These are phyloP conservation scores for Kodamaea sp. DNA, from an alignment of 1,139 yeast genomes.

Conservation along the genomic window DNA sequence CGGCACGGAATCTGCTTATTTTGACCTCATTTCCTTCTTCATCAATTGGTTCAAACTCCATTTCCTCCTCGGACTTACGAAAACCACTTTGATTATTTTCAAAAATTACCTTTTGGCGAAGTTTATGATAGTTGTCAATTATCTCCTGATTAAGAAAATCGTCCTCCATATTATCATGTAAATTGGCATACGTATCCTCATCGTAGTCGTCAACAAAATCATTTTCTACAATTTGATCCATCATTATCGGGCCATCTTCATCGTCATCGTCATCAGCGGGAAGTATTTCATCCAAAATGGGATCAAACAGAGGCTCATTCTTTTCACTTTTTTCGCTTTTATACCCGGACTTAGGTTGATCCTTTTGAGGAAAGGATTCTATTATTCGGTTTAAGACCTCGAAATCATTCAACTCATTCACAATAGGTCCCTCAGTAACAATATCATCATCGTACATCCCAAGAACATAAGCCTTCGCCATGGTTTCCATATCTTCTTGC, in stretches of 20 bases:
- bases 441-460: conserved; percentile 63
- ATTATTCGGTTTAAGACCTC: conserved; percentile 48
- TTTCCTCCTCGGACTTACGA: conserved; percentile 43
- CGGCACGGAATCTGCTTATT: conserved; percentile 69
- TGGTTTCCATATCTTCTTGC: conserved; percentile 47
- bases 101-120: conserved; percentile 50
- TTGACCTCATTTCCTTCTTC: conserved; percentile 57
- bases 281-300: conserved; percentile 20
- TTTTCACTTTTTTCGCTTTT: conserved; percentile 9
- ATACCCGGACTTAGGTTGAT: conserved; percentile 6
- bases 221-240: conserved; percentile 38
- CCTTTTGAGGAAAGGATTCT: conserved; percentile 28
- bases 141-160: conserved; percentile 44
- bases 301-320: conserved; percentile 12
- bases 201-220: conserved; percentile 21
- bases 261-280: conserved; percentile 32
- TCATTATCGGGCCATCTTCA: conserved; percentile 37
- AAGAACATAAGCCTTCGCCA: conserved; percentile 58
- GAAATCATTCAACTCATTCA: conserved; percentile 54
- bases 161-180: conserved; percentile 18
- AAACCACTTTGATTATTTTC: conserved; percentile 45
- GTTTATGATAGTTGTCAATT: conserved; percentile 51
- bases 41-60: conserved; percentile 70
- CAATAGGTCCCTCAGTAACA: conserved; percentile 53
- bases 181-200: conserved; percentile 17